Conservation (phyloP, 2,329 filamentous ascomycete species). For the Monilinia fructicola region DNA sequence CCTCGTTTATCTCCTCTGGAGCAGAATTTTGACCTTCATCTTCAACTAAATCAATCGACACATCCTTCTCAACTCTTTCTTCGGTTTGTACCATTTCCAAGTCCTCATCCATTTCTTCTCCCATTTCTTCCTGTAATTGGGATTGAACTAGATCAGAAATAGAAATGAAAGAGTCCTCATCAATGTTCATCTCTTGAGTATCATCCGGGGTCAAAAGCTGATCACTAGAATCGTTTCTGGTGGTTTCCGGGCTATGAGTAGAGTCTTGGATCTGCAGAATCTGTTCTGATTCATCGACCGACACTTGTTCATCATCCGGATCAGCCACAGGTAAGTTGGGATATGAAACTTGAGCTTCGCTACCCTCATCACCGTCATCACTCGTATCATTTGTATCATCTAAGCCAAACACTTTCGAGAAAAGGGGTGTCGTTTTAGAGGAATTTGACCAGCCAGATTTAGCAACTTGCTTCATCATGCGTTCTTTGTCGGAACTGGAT, state of each 20-base stretch:
- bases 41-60: not conserved
- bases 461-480: constrained; percentile 9
- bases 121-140: constrained; percentile 21
- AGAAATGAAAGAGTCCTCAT: not conserved
- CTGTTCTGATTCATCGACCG: not conserved
- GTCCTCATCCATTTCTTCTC: constrained; percentile 16
- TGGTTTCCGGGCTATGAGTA: not conserved
- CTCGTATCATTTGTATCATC: constrained; percentile 20
- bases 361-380: constrained; percentile 14
- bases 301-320: not conserved
- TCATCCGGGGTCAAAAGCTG: constrained; percentile 21
- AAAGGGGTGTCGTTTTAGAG: constrained; percentile 3
- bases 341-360: not conserved
- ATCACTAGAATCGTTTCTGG: not conserved
- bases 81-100: not conserved
- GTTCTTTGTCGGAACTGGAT: not conserved
- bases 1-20: not conserved
- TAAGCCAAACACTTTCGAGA: constrained; percentile 15
- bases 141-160: constrained; percentile 21
- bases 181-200: constrained; percentile 10
- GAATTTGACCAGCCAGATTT: constrained; percentile 17
- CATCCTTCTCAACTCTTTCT: not conserved
- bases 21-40: not conserved
- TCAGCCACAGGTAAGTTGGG: not conserved
- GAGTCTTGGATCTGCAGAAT: not conserved